Conservation (phyloP, 1,284 basidiomycete genomes). For the Sutorius eximius region DNA sequence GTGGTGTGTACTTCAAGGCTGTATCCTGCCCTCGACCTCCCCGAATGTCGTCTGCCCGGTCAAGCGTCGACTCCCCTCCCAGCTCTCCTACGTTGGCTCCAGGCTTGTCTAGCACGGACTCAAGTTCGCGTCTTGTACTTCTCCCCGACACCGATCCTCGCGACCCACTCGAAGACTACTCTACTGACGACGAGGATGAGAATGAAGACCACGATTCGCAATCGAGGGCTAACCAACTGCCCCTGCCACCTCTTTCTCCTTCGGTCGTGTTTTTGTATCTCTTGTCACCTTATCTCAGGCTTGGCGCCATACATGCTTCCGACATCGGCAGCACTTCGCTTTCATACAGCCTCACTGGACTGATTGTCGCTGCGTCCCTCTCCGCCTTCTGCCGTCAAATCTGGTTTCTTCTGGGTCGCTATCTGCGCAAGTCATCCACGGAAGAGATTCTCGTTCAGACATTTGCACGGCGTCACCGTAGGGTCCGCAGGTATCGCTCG, state of each 20-base stretch:
- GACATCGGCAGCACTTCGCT: constrained; percentile 45
- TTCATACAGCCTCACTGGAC: constrained; percentile 48
- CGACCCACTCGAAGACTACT: constrained; percentile 49
- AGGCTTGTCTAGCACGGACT: constrained; percentile 19
- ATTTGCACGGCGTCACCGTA: constrained; percentile 56
- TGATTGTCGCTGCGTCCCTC: constrained; percentile 54
- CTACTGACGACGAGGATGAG: constrained; percentile 48
- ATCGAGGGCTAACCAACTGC: constrained; percentile 44
- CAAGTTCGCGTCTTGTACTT: constrained; percentile 58
- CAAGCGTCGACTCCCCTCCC: constrained; percentile 13
- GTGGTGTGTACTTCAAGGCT: background rate
- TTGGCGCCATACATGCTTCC: constrained; percentile 63
- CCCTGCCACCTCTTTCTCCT: constrained; percentile 55
- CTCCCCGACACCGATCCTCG: constrained; percentile 51
- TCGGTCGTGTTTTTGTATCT: constrained; percentile 67
- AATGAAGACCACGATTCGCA: constrained; percentile 36
- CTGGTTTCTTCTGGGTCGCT: constrained; percentile 71
- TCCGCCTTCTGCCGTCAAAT: constrained; percentile 64
- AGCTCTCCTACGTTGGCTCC: constrained; percentile 2
- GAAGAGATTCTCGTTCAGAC: constrained; percentile 64
- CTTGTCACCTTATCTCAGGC: constrained; percentile 63
- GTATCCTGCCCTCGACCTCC: constrained; percentile 1
- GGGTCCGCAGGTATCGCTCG: constrained; percentile 42
- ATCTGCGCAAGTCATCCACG: constrained; percentile 60
- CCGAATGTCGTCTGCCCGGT: constrained; percentile 17